Percentiles rank a stretch among this genome's conserved stretches.
Evolutionary conservation across 805 yeast genomes (phyloP).

Genomic region (Ogataea populi-albae): DNA sequence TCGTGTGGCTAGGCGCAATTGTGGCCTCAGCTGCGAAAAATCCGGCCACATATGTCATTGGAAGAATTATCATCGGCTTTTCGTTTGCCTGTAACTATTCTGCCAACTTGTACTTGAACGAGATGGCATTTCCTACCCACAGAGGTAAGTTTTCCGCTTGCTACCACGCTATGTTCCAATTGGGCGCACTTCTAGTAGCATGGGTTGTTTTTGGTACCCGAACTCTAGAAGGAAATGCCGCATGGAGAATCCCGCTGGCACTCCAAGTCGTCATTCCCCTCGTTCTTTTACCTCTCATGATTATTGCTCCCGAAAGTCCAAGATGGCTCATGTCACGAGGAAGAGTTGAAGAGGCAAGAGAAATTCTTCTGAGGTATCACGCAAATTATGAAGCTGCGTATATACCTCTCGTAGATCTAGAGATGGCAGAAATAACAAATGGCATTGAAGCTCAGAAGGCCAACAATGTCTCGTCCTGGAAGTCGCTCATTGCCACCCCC

Average conservation of each 20-base stretch:
- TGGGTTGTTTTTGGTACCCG: constrained; percentile 43
- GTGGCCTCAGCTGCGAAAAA: constrained; percentile 19
- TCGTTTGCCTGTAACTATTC: constrained; percentile 16
- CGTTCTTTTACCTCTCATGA: constrained; percentile 28
- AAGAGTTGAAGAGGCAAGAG: constrained; percentile 32
- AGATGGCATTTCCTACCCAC: constrained; percentile 36
- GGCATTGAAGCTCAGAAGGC: constrained; percentile 31
- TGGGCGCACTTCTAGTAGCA: constrained; percentile 41
- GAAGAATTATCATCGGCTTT: constrained; percentile 18
- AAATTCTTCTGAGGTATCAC: constrained; percentile 33
- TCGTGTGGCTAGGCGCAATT: constrained; percentile 17
- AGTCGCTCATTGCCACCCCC: constrained; percentile 34
- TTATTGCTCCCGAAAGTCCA: constrained; percentile 39
- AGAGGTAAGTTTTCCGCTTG: constrained; percentile 32
- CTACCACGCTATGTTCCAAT: constrained; percentile 40
- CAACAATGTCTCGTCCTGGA: constrained; percentile 31
- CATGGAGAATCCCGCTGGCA: constrained; percentile 42
- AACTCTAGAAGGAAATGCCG: constrained; percentile 19
- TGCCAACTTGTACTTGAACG: constrained; percentile 19
- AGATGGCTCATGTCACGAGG: constrained; percentile 34
- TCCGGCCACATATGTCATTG: constrained; percentile 17
- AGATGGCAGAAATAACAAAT: constrained; percentile 33
- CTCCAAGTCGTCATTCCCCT: constrained; percentile 38
- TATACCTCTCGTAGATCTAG: constrained; percentile 33
- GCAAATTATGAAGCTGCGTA: constrained; percentile 33